These are phyloP conservation scores for Pythium scleroteichum DNA, from an alignment of 352 stramenopile genomes.

Conservation along the genomic window DNA sequence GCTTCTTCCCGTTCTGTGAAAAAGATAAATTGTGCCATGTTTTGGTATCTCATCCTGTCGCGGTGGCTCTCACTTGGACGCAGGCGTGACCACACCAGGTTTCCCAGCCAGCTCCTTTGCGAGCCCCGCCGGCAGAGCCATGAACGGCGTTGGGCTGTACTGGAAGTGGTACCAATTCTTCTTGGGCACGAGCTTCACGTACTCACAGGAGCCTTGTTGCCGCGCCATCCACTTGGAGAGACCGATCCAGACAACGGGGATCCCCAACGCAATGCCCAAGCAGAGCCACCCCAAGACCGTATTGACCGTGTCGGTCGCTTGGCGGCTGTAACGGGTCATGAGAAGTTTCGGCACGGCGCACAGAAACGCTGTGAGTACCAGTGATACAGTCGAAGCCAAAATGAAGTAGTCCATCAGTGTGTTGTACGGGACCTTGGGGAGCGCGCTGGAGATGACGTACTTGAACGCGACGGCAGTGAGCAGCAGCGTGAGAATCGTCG, in stretches of 20 bases:
- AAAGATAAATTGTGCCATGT: no score
- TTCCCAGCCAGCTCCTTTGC: no score
- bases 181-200: conserved; percentile 20
- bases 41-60: no score
- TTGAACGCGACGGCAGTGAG: conserved; percentile 37
- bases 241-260: conserved; percentile 9
- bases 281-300: conserved; percentile 18
- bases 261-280: conserved; percentile 13
- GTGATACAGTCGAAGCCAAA: conserved; percentile 15
- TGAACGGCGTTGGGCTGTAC: conserved; percentile 24
- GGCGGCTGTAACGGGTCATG: conserved; percentile 1
- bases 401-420: conserved; percentile 33
- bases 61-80: no score
- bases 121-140: background rate
- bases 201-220: conserved; percentile 10
- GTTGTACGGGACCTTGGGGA: conserved; percentile 38
- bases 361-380: conserved; percentile 24
- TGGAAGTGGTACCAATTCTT: conserved; percentile 32
- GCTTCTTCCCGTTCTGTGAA: no score
- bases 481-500: conserved; percentile 35
- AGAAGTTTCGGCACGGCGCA: conserved; percentile 22
- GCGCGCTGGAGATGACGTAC: conserved; percentile 28
- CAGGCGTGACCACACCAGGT: no score
- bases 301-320: conserved; percentile 10
- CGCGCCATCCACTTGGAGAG: conserved; percentile 4